Evolutionary conservation across 2,329 filamentous ascomycete genomes (phyloP).

Genomic region (Fusarium nurragi): DNA sequence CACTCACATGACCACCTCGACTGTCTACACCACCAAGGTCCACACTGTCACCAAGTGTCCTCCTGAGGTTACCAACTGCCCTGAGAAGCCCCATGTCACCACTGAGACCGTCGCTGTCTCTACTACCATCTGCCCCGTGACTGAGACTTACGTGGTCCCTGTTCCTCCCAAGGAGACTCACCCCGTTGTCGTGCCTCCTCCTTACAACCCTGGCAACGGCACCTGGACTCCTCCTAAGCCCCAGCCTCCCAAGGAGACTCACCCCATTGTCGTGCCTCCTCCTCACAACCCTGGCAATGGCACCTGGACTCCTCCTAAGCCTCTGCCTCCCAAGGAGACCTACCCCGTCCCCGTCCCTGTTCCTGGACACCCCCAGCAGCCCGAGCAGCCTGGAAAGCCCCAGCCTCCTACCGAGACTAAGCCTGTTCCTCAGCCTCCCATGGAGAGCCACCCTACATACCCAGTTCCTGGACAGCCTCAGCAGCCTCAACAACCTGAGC

Average conservation of each 20-base stretch:
- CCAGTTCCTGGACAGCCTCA: conserved; percentile 13
- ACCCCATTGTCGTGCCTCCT: conserved; percentile 7
- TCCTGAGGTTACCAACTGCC: conserved; percentile 32
- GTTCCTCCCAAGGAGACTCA: neutral
- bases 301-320: neutral
- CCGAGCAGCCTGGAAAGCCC: neutral
- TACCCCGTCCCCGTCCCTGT: neutral
- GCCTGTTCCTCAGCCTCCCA: conserved; percentile 5
- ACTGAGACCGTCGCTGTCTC: conserved; percentile 33
- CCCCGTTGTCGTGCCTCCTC: no score
- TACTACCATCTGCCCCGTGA: conserved; percentile 38
- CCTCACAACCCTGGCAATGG: conserved; percentile 16
- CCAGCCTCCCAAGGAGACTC: neutral
- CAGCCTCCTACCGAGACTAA: conserved; percentile 13
- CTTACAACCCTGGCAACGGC: no score
- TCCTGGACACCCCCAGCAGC: neutral
- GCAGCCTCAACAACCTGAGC: conserved; percentile 16
- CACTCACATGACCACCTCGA: conserved; percentile 23
- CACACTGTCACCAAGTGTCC: conserved; percentile 31
- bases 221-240: no score
- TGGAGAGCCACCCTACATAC: neutral
- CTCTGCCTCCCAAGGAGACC: conserved; percentile 12
- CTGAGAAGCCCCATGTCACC: conserved; percentile 16
- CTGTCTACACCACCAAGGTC: conserved; percentile 36
- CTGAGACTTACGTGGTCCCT: conserved; percentile 3